phyloP scores from a whole-genome alignment of 768 basidiomycete genomes.

The Hypholoma sublateritium region DNA sequence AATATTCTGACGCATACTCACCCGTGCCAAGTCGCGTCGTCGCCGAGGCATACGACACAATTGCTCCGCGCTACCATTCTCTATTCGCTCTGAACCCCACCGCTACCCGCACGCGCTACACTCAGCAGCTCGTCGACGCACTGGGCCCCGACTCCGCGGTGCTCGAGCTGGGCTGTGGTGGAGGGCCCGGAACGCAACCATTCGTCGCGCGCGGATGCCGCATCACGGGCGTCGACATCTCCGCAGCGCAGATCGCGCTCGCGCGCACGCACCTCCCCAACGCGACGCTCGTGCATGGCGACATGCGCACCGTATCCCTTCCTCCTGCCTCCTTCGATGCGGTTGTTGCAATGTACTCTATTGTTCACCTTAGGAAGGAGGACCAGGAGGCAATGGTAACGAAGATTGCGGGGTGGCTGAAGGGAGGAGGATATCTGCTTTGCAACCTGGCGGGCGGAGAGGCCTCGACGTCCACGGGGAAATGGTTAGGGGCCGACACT shows the following conservation, averaged over 20 bases:
- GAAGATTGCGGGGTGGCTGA: neutral
- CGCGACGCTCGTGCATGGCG: slow-evolving; percentile 1
- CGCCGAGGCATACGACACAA: neutral
- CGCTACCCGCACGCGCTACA: neutral
- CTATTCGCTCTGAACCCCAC: neutral
- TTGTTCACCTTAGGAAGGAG: neutral
- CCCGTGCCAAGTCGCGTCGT: neutral
- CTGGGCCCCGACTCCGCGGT: neutral
- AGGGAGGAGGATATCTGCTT: neutral
- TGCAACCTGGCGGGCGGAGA: neutral
- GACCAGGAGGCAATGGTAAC: neutral
- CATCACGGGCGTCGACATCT: slow-evolving; percentile 7
- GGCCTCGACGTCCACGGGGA: neutral
- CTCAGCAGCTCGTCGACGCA: neutral
- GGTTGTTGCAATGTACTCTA: slow-evolving; percentile 1
- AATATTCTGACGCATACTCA: no score
- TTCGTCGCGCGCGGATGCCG: slow-evolving; percentile 2
- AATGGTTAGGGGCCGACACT: slow-evolving; percentile 3
- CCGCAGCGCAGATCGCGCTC: slow-evolving; percentile 1
- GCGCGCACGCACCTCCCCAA: slow-evolving; percentile 2
- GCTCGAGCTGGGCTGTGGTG: slow-evolving; percentile 6
- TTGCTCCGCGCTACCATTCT: neutral
- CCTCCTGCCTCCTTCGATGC: slow-evolving; percentile 2
- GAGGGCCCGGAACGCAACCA: neutral
- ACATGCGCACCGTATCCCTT: neutral